Evolutionary conservation across 2,329 filamentous ascomycete species (phyloP).

Genomic region (Arachnomyces sp.): DNA sequence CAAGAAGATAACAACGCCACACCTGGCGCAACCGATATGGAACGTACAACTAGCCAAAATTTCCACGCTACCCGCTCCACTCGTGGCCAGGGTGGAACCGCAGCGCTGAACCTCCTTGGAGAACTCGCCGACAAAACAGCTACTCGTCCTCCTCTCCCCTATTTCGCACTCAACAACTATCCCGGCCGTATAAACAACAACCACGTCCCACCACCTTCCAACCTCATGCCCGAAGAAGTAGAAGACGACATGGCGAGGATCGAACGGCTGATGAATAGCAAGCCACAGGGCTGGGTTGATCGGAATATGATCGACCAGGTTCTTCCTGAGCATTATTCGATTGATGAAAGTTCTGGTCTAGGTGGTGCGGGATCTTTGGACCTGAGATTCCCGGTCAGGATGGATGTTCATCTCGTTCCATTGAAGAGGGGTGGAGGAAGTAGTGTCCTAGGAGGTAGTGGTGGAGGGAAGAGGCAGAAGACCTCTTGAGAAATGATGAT

Average conservation of each 20-base stretch:
- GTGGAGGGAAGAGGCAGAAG: constrained; percentile 7
- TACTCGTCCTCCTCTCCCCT: constrained; percentile 38
- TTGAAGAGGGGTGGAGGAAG: constrained; percentile 16
- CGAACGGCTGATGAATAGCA: constrained; percentile 28
- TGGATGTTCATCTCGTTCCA: constrained; percentile 38
- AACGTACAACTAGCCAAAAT: constrained; percentile 52
- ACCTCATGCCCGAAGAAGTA: constrained; percentile 40
- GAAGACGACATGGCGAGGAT: constrained; percentile 40
- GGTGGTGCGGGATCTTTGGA: constrained; percentile 23
- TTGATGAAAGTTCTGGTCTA: constrained; percentile 3
- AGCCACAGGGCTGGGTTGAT: constrained; percentile 36
- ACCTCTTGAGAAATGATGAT: background rate
- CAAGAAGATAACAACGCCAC: constrained; percentile 33
- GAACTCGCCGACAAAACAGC: constrained; percentile 47
- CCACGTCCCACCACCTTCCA: constrained; percentile 33
- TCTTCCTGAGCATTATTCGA: constrained; percentile 18
- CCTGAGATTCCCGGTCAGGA: constrained; percentile 36
- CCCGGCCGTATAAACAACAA: constrained; percentile 35
- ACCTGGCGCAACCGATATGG: constrained; percentile 49
- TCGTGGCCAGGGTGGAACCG: constrained; percentile 42
- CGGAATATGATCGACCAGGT: constrained; percentile 32
- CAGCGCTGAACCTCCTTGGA: constrained; percentile 48
- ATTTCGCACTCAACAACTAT: constrained; percentile 40
- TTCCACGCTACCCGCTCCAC: constrained; percentile 49
- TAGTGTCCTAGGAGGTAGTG: constrained; percentile 10